phyloP scores from a whole-genome alignment of 495 filamentous ascomycete genomes.

The Aspergillus affinis region DNA sequence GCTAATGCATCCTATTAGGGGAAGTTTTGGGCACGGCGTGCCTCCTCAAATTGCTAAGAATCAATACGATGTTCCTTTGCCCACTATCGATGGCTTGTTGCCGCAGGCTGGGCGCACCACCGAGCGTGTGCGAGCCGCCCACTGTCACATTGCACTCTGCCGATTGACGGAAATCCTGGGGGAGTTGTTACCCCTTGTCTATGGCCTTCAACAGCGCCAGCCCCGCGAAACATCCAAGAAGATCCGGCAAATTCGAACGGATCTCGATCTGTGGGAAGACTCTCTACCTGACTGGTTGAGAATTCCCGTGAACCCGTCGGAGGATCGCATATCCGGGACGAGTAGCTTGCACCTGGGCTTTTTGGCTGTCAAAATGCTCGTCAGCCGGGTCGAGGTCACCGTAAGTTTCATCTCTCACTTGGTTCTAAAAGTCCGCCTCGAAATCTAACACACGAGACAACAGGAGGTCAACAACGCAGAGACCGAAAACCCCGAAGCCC shows the following conservation, averaged over 20 bases:
- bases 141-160: constrained; percentile 53
- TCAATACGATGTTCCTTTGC: constrained; percentile 56
- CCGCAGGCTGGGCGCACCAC: constrained; percentile 34
- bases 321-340: constrained; percentile 40
- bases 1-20: constrained; percentile 29
- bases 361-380: constrained; percentile 52
- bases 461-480: constrained; percentile 48
- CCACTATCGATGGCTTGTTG: constrained; percentile 42
- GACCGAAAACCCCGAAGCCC: constrained; percentile 42
- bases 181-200: constrained; percentile 51
- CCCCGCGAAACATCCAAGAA: constrained; percentile 44
- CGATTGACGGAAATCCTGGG: constrained; percentile 53
- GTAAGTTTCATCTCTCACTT: constrained; percentile 25
- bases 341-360: constrained; percentile 53
- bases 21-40: constrained; percentile 53
- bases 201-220: constrained; percentile 42
- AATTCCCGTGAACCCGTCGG: constrained; percentile 26
- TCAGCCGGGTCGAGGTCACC: constrained; percentile 51
- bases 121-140: constrained; percentile 45
- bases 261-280: constrained; percentile 49
- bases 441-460: constrained; percentile 11
- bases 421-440: no score
- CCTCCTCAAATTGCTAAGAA: constrained; percentile 49
- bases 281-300: constrained; percentile 46
- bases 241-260: constrained; percentile 42